phyloP scores from a whole-genome alignment of 768 basidiomycete species.

The Trametes cingulata region DNA sequence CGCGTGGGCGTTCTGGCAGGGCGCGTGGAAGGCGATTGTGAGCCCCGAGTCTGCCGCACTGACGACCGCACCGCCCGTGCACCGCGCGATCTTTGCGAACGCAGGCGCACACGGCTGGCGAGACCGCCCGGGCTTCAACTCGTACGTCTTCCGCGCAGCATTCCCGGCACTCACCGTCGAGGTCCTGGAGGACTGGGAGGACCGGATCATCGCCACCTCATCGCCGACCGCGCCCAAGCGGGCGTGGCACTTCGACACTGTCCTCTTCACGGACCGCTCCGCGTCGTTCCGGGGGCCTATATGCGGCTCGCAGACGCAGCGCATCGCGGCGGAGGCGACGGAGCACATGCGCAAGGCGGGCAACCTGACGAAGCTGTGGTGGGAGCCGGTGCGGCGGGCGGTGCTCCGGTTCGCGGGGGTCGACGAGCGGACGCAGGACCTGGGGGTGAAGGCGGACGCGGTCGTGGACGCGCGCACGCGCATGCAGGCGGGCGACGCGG shows the following conservation, averaged over 20 bases:
- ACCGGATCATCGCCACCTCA: conserved; percentile 45
- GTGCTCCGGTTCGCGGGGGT: conserved; percentile 71
- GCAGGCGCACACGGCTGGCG: conserved; percentile 62
- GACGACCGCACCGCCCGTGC: conserved; percentile 52
- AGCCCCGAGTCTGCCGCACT: conserved; percentile 19
- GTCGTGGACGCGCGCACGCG: conserved; percentile 1
- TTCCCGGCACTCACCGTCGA: conserved; percentile 75
- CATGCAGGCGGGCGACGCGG: conserved; percentile 11
- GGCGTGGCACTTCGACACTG: conserved; percentile 71
- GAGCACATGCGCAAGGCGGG: conserved; percentile 46
- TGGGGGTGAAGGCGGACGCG: conserved; percentile 24
- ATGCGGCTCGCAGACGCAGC: conserved; percentile 65
- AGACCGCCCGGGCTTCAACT: conserved; percentile 76
- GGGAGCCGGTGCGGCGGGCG: conserved; percentile 69
- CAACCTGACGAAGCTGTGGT: conserved; percentile 58
- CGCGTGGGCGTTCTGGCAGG: conserved; percentile 72
- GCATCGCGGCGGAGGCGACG: conserved; percentile 72
- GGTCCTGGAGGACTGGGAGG: conserved; percentile 68
- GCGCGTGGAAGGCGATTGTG: conserved; percentile 39
- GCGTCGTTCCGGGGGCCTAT: conserved; percentile 69
- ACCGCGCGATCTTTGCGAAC: conserved; percentile 74
- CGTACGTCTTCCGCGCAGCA: conserved; percentile 71
- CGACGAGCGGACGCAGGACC: conserved; percentile 34
- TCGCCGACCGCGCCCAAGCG: conserved; percentile 25
- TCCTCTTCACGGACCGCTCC: conserved; percentile 72